Evolutionary conservation across 352 stramenopile genomes (phyloP), one percentile per base, ranked within the genome.

Genomic region (Globisporangium abappressorium): DNA sequence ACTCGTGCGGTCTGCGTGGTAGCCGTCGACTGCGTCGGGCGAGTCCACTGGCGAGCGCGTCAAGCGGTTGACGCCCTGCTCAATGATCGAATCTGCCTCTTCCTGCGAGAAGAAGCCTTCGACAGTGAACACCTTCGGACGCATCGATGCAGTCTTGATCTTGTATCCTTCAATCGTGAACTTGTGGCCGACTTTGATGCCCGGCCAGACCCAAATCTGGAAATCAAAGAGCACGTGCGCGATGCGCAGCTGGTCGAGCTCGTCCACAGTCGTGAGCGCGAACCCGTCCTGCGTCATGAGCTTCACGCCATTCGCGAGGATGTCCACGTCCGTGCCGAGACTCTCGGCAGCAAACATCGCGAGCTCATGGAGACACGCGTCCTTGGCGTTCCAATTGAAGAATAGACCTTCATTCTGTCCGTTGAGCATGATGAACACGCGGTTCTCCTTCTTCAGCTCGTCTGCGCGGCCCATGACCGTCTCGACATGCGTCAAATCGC

Each of bases 141-240:
- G 72, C 36, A 93, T 70, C 33, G 81, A 91, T 59, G 79, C 72
- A 18, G 85, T 91, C 69, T 78, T 91, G 60, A 93, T 70, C 60
- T 65, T 87, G 46, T 64, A 70, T 51, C 72, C 74, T n/a, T 89
- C 81, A 9, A 90, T 65, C 33, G 78, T 55, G 53, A 82, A 84
- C 24, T 75, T 69, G 60, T 91, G 75, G 49, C 81, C 85, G n/a
- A 93, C 78, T 43, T 84, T 80, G 46, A 93, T 73, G 24, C 85
- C 82, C 41, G 85, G 85, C 85, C 81, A 91, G 20, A 91, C 83
- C 82, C 82, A 93, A n/a, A 91, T 78, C 69, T 91, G 81, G 58
- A 77, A 78, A 46, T 91, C 78, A 20, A 90, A 72, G 60, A 93
- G 64, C 28, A 93, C 81, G 67, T 93, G 83, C 14, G 78, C 85